phyloP scores from a whole-genome alignment of 495 filamentous ascomycete genomes.

The Schizothecium vesticola region DNA sequence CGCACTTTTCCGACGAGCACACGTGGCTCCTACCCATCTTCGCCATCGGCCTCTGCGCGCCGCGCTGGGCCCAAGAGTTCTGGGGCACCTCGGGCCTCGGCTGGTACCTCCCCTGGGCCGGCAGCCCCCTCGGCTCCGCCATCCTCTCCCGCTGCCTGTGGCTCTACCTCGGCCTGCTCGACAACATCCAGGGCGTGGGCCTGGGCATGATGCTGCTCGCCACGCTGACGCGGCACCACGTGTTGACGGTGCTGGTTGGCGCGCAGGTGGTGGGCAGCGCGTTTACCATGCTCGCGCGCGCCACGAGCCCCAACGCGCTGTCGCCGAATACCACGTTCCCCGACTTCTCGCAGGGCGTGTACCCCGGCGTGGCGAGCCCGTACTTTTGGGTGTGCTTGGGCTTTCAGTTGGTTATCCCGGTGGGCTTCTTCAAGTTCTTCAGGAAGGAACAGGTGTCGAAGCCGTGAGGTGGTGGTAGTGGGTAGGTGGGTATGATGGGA shows the following conservation, averaged over 20 bases:
- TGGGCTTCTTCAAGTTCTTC: constrained; percentile 66
- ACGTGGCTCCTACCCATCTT: constrained; percentile 60
- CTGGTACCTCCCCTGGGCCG: constrained; percentile 53
- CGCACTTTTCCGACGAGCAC: constrained; percentile 46
- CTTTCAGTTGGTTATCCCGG: constrained; percentile 58
- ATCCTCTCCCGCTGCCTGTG: constrained; percentile 50
- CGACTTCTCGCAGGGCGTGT: constrained; percentile 44
- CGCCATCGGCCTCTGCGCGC: constrained; percentile 48
- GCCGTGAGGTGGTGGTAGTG: constrained; percentile 36
- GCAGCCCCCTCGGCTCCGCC: constrained; percentile 39
- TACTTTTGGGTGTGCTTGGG: constrained; percentile 64
- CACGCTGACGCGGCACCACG: constrained; percentile 55
- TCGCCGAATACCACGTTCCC: constrained; percentile 63
- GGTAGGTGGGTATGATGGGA: constrained; percentile 2
- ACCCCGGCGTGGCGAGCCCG: constrained; percentile 47
- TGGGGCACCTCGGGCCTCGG: constrained; percentile 54
- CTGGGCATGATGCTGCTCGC: constrained; percentile 58
- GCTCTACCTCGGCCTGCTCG: constrained; percentile 59
- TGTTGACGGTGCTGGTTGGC: constrained; percentile 49
- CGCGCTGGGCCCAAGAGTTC: constrained; percentile 58
- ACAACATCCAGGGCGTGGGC: constrained; percentile 54
- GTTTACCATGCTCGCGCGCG: constrained; percentile 54
- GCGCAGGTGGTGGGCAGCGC: constrained; percentile 53
- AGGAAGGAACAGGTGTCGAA: constrained; percentile 67
- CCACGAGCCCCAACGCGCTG: constrained; percentile 52